Evolutionary conservation across 2,329 filamentous ascomycete species (phyloP).

Genomic region (Teratosphaeria pseudoeucalypti): DNA sequence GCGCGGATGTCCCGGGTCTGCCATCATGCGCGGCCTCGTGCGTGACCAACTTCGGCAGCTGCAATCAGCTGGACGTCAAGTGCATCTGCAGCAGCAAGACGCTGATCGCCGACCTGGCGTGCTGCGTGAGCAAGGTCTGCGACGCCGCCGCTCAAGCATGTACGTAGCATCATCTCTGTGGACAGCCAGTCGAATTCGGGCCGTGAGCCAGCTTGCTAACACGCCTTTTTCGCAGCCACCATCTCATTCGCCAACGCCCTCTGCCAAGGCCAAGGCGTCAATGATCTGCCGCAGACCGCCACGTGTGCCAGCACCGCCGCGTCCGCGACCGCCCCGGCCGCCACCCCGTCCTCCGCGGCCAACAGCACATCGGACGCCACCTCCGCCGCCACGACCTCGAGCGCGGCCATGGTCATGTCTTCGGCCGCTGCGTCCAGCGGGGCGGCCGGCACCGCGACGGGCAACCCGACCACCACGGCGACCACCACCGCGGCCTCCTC

Average conservation of each 20-base stretch:
- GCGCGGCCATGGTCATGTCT: not conserved
- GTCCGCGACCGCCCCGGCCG: slow-evolving; percentile 1
- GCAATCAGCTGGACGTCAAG: slow-evolving; percentile 28
- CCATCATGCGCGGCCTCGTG: slow-evolving; percentile 25
- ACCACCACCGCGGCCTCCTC: not conserved
- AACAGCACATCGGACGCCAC: not conserved
- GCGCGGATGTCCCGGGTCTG: slow-evolving; percentile 14
- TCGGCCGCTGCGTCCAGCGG: not conserved
- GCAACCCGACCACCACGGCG: not conserved
- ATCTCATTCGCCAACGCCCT: slow-evolving; percentile 32
- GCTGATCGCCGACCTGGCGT: slow-evolving; percentile 29
- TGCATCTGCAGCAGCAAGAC: slow-evolving; percentile 33
- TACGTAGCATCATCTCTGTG: slow-evolving; percentile 12
- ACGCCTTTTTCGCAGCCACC: slow-evolving; percentile 22
- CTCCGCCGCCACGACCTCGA: not conserved
- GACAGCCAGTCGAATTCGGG: not conserved
- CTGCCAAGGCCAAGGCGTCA: slow-evolving; percentile 30
- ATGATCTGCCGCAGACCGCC: slow-evolving; percentile 28
- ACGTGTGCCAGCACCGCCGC: slow-evolving; percentile 23
- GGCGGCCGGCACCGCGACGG: not conserved
- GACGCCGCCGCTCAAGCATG: slow-evolving; percentile 23
- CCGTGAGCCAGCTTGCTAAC: not conserved
- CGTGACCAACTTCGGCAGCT: slow-evolving; percentile 29
- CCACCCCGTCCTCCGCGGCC: not conserved
- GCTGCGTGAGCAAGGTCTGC: slow-evolving; percentile 32